Evolutionary conservation across 1,284 basidiomycete genomes (phyloP), one percentile per base, ranked within the genome.

Genomic region (Phaffia rhodozyma): DNA sequence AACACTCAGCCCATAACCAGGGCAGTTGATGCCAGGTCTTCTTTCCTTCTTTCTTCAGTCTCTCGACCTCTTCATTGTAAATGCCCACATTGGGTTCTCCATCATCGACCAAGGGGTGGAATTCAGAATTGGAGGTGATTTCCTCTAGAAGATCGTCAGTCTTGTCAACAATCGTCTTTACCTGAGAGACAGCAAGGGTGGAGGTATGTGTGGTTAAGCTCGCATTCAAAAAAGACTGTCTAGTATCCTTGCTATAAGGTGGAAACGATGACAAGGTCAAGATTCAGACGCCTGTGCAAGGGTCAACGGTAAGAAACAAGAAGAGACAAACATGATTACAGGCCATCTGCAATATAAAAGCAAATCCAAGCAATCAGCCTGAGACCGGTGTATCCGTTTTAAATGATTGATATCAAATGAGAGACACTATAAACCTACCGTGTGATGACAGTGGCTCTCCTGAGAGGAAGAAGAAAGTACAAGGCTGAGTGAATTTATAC

Each of bases 1-100:
- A 80, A 71, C 79, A 96, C 84, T 97, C 94, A 66, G 91, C 89
- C 73, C 83, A 97, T 18, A 98, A 80, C 91, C 93, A 97, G 4
- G 91, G 88, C 9, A 89, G 84, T 1, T 83, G 86, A 73, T 92
- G 91, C 94, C 94, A 98, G 0, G 86, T 88, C 69, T 85, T 80
- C 67, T 83, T 80, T 1, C 79, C 77, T 1, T 79, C 74, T 16
- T 77, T 71, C 0, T 75, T 76, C 1, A 87, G 78, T 0, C 74
- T 72, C 2, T 75, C 75, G 16, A 97, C 78, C 68, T 89, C 85
- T 0, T 77, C 72, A 69, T 97, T 96, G 76, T 91, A 96, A 27
- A 81, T 76, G 0, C 81, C 79, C 1, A 82, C 76, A 64, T 84
- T 82, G 21, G 83, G 75, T 55, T 86, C 87, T 1, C 86, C 86